phyloP scores from a whole-genome alignment of 2,329 filamentous ascomycete genomes.

The Fusarium burgessii region DNA sequence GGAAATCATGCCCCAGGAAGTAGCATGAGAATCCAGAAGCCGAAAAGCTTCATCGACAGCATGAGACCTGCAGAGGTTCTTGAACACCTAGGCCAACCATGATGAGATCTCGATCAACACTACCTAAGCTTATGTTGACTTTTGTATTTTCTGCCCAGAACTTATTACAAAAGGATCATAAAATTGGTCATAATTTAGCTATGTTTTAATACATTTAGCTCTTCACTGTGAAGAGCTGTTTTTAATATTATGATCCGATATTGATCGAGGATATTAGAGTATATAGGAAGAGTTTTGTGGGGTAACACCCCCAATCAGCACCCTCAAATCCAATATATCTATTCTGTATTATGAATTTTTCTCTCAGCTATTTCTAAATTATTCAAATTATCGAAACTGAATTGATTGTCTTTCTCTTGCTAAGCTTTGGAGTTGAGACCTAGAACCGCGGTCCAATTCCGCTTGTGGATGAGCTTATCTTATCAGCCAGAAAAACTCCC shows the following conservation, averaged over 20 bases:
- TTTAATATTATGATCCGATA: not conserved
- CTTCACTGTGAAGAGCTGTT: not conserved
- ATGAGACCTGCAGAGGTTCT: not conserved
- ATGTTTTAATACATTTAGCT: not conserved
- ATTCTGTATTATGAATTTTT: rapidly evolving
- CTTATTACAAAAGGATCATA: not conserved
- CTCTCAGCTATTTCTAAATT: not conserved
- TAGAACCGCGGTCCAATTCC: constrained; percentile 34
- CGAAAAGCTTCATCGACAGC: rapidly evolving
- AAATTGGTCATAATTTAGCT: not conserved
- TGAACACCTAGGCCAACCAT: not conserved
- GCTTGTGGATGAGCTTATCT: constrained; percentile 29
- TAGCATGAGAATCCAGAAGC: too few species aligned
- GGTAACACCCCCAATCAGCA: too few species aligned
- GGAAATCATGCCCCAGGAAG: too few species aligned
- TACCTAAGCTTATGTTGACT: not conserved
- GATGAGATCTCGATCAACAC: not conserved
- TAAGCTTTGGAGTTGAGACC: not conserved
- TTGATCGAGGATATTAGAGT: not conserved
- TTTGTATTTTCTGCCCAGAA: not conserved
- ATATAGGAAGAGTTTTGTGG: not conserved
- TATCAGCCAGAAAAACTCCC: constrained; percentile 37
- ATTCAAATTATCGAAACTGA: not conserved
- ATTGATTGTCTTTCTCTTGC: not conserved
- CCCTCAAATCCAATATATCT: too few species aligned